Percentiles rank a stretch among this genome's conserved stretches.
phyloP scores from a whole-genome alignment of 805 yeast genomes.

The Maudiozyma bulderi region DNA sequence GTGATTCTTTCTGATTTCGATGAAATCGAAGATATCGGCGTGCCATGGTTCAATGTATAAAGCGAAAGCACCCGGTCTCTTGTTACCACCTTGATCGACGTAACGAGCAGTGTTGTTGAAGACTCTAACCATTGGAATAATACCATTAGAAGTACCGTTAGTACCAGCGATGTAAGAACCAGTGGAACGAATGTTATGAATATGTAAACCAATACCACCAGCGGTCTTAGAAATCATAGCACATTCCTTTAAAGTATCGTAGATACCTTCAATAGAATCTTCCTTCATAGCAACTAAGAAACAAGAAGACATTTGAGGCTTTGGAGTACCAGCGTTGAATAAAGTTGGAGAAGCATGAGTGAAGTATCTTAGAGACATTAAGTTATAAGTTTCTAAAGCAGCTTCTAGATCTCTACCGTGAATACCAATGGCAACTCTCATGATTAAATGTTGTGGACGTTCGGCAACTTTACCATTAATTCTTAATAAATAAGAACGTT shows the following conservation, averaged over 20 bases:
- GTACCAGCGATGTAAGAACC: conserved; percentile 89
- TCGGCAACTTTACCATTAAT: conserved; percentile 63
- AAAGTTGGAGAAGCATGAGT: conserved; percentile 94
- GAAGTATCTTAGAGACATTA: conserved; percentile 81
- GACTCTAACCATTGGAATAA: conserved; percentile 93
- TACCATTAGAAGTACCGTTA: conserved; percentile 85
- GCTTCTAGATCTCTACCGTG: conserved; percentile 59
- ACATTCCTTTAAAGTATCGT: conserved; percentile 75
- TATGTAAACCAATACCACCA: conserved; percentile 90
- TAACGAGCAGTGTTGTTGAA: conserved; percentile 93
- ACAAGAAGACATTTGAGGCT: conserved; percentile 83
- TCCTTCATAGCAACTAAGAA: conserved; percentile 85
- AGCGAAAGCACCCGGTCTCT: conserved; percentile 96
- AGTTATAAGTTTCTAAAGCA: conserved; percentile 72
- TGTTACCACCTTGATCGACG: conserved; percentile 97
- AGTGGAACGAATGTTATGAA: conserved; percentile 74
- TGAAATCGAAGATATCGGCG: conserved; percentile 75
- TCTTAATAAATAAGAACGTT: conserved; percentile 71
- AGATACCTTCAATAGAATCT: conserved; percentile 93
- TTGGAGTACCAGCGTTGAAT: conserved; percentile 85
- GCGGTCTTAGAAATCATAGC: conserved; percentile 91
- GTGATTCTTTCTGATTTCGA: conserved; percentile 83
- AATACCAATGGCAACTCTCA: conserved; percentile 89
- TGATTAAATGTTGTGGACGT: conserved; percentile 81
- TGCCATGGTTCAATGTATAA: conserved; percentile 96